A percentile compares a stretch with the other conserved stretches of the same genome.
Conservation (phyloP, 345 rosid species). For the Alliaria petiolata region DNA sequence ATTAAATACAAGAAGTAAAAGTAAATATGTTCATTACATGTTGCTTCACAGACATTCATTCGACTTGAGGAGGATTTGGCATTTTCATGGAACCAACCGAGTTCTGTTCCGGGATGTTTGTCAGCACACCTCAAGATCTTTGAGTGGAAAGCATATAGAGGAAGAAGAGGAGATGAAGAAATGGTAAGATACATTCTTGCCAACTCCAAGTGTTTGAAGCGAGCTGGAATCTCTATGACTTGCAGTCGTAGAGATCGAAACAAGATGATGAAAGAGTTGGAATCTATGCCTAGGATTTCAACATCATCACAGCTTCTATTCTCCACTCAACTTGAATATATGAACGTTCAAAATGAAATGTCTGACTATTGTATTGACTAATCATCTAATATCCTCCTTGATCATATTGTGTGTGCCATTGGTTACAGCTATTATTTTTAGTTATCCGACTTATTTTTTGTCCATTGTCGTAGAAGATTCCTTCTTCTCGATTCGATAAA, state of each 20-base stretch:
- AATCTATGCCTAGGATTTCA: no score
- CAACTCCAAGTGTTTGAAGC: neutral
- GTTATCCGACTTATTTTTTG: no score
- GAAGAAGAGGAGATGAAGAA: neutral
- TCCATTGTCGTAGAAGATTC: neutral
- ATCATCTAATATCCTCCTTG: no score
- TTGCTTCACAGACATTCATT: neutral
- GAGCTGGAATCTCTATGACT: neutral
- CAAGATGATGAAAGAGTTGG: neutral
- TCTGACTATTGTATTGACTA: no score
- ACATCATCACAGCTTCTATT: neutral
- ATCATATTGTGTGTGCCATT: no score
- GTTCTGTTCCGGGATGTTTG: neutral
- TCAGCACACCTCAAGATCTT: neutral
- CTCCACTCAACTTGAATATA: neutral
- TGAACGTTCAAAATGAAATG: neutral
- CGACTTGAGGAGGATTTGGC: neutral
- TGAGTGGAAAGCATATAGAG: neutral
- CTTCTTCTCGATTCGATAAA: no score
- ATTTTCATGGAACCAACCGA: neutral
- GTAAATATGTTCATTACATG: no score
- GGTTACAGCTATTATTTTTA: no score
- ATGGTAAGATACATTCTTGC: neutral
- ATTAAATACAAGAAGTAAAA: no score
- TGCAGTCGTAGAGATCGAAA: neutral